These are phyloP conservation scores for Coniochaeta hoffmannii DNA, from an alignment of 2,329 filamentous ascomycete species.

Conservation along the genomic window DNA sequence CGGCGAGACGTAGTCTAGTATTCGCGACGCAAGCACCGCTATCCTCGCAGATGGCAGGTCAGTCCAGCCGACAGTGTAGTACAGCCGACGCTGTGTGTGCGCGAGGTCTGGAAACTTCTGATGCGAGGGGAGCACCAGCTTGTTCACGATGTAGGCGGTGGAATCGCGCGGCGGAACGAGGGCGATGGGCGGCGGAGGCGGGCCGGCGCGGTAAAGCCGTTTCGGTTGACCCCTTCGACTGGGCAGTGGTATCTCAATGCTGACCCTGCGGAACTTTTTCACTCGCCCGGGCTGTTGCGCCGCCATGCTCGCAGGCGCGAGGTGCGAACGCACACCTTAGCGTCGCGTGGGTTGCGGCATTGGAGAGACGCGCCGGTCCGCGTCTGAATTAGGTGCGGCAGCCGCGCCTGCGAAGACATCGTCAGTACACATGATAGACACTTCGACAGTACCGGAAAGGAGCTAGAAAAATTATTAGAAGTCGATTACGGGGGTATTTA, in stretches of 20 bases:
- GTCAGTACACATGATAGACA: background rate
- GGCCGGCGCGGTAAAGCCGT: constrained; percentile 40
- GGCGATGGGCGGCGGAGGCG: constrained; percentile 37
- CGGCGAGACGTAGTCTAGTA: constrained; percentile 53
- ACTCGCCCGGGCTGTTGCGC: background rate
- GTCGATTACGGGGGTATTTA: background rate
- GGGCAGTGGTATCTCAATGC: constrained; percentile 23
- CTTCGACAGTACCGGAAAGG: background rate
- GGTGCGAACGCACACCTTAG: background rate
- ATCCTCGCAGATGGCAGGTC: constrained; percentile 42
- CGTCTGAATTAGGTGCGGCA: background rate
- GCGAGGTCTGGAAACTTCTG: constrained; percentile 14
- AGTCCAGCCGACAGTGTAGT: constrained; percentile 48
- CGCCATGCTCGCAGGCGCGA: background rate
- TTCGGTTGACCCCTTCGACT: constrained; percentile 21
- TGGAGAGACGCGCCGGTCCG: background rate
- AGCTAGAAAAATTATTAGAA: background rate
- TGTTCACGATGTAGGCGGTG: constrained; percentile 49
- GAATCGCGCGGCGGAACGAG: constrained; percentile 41
- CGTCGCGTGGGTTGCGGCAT: background rate
- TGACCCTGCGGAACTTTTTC: constrained; percentile 1
- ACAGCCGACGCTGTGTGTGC: constrained; percentile 31
- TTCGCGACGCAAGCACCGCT: constrained; percentile 35
- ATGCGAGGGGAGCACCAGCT: constrained; percentile 36
- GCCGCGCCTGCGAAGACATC: background rate